Evolutionary conservation across 2,329 filamentous ascomycete species (phyloP), one percentile per base, ranked within the genome.

Genomic region (Monosporascus cannonballus): DNA sequence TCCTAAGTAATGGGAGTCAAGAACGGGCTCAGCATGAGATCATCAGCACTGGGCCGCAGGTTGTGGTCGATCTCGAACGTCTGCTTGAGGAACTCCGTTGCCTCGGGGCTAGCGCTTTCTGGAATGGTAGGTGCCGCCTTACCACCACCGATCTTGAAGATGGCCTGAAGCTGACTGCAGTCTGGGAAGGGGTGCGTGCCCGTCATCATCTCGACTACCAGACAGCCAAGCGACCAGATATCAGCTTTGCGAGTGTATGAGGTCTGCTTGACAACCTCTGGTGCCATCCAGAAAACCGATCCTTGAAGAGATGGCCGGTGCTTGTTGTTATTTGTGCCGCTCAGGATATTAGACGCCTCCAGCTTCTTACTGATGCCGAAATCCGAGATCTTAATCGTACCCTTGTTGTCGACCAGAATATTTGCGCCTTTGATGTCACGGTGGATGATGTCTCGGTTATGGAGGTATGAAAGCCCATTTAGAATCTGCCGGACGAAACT

Each of bases 241-340:
- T 99, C 94, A 15, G 94, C 94, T 75, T 97, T 97, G 73, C 93
- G 90, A 5, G 93, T 97, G 73, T 99, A 96, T 6, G 91, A 92
- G 3, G 93, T 97, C 73, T 97, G 94, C 65, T 94, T 94, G 57
- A 99, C 94, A 20, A 99, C 94, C 74, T 99, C 94, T 8, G 94
- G 94, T 1, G 94, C 94, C 94, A 99, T 99, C 94, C 94, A 99
- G 75, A 96, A 99, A 50, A 99, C 94, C 25, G 91, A 96, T 15
- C 94, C 94, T 70, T 99, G 94, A 3, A 99, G 81, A 1, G 93
- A 97, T 3, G 85, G 84, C 5, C 84, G 77, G 64, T 87, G 78
- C 68, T 84, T 85, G 70, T 80, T 84, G 71, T 84, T 85, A 65
- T 79, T 81, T 65, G 76, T 86, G 62, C 78, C 86, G 65, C 70